Evolutionary conservation across 768 basidiomycete species (phyloP), one percentile per base, ranked within the genome.

Genomic region (Terana coerulea): DNA sequence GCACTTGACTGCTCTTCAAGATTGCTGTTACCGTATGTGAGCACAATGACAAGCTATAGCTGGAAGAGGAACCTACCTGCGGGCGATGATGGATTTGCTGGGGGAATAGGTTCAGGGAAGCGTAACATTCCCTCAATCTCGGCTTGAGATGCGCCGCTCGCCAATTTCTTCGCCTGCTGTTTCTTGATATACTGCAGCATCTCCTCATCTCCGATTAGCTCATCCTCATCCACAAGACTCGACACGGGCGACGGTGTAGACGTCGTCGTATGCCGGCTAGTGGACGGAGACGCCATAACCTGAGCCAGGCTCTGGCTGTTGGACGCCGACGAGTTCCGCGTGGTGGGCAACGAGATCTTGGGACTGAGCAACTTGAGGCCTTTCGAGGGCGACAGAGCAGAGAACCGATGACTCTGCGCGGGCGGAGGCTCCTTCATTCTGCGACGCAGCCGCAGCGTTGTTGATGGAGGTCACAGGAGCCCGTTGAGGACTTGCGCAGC

Each of bases 181-280:
- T 94, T 80, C 58, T 83, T 81, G 56, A 98, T 90, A 68, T 95
- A 99, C 52, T 88, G 86, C 62, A 89, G 69, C 97, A 99, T 99
- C 72, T 99, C 97, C 55, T 97, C 94, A 63, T 99, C 97, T 14
- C 91, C 97, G 15, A 88, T 70, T 6, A 87, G 45, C 65, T 95
- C 91, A 55, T 95, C 92, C 53, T 95, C 94, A 52, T 91, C 91
- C 2, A 88, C 73, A 2, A 79, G 73, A 58, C 81, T 84, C 24
- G 86, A 85, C 5, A 79, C 81, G 0, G 94, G 93, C 1, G 94
- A 95, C 3, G 91, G 90, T 1, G 89, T 91, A 3, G 88, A 91
- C 21, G 86, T 67, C 21, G 86, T 67, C 19, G 88, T 88, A 53
- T 88, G 83, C 30, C 86, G 78, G 60, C 84, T 86, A 3, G 83